Percentiles rank a stretch among this genome's conserved stretches.
Conservation (phyloP, 805 yeast species). For the Nakazawaea ishiwadae region DNA sequence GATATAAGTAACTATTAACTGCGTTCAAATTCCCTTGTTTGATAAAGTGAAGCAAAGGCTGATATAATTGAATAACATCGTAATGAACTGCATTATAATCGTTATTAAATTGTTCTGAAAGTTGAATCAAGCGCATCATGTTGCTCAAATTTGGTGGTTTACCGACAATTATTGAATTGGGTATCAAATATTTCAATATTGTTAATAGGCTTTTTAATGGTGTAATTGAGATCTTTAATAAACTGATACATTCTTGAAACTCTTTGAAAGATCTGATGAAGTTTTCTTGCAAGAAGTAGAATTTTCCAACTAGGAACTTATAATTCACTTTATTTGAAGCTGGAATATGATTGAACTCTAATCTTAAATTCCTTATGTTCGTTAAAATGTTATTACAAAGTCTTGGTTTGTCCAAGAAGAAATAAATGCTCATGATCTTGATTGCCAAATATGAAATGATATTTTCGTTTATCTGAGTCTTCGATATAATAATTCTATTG, state of each 20-base stretch:
- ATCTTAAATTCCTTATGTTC: constrained; percentile 48
- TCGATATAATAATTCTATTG: constrained; percentile 45
- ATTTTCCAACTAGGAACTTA: constrained; percentile 49
- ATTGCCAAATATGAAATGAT: constrained; percentile 45
- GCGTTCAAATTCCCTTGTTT: constrained; percentile 36
- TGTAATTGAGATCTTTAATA: constrained; percentile 23
- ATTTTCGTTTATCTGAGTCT: constrained; percentile 36
- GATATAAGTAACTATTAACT: constrained; percentile 29
- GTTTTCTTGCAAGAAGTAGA: constrained; percentile 48
- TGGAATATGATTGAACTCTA: constrained; percentile 36
- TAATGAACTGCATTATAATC: constrained; percentile 15
- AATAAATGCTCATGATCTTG: constrained; percentile 46
- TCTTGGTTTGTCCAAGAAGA: constrained; percentile 48
- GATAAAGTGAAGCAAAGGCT: constrained; percentile 30
- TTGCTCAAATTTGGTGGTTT: constrained; percentile 35
- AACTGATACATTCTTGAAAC: constrained; percentile 43
- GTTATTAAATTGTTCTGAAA: neutral
- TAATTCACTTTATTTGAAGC: constrained; percentile 45
- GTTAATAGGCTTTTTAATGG: constrained; percentile 27
- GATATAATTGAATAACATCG: constrained; percentile 29
- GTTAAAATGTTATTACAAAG: constrained; percentile 59
- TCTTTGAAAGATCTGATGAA: constrained; percentile 42
- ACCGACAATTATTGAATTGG: constrained; percentile 49
- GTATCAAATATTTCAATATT: constrained; percentile 44
- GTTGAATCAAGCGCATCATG: constrained; percentile 13